Conservation (phyloP, 352 stramenopile genomes). For the Phytophthora ramorum region DNA sequence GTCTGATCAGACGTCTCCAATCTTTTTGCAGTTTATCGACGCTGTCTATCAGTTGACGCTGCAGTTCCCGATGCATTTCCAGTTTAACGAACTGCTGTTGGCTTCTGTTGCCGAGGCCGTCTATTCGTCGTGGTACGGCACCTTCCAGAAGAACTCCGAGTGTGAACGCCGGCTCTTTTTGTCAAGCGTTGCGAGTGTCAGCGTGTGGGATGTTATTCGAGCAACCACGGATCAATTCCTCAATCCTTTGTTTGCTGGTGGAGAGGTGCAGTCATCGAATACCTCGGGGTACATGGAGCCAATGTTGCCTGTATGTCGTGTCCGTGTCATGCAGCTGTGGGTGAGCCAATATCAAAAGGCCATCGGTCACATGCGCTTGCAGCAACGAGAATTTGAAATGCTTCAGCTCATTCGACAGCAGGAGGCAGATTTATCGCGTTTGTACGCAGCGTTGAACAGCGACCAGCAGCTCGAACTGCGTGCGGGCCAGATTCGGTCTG, state of each 20-base stretch:
- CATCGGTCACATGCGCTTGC: conserved; percentile 87
- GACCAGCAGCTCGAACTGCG: conserved; percentile 75
- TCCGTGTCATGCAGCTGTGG: conserved; percentile 90
- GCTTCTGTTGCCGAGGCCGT: conserved; percentile 95
- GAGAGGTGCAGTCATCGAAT: conserved; percentile 21
- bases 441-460: conserved; percentile 63
- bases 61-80: conserved; percentile 97
- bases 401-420: conserved; percentile 83
- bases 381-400: conserved; percentile 90
- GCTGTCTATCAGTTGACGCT: conserved; percentile 97
- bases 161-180: conserved; percentile 72
- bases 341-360: conserved; percentile 89
- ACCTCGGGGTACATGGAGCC: conserved; percentile 54
- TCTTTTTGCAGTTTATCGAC: conserved; percentile 99
- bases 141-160: conserved; percentile 92
- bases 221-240: conserved; percentile 83
- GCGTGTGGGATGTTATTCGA: conserved; percentile 86
- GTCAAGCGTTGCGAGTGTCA: conserved; percentile 72
- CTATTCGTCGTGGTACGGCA: conserved; percentile 97
- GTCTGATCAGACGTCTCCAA: conserved; percentile 95
- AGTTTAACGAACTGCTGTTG: conserved; percentile 97
- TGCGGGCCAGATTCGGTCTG: conserved; percentile 66
- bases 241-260: conserved; percentile 81
- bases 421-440: conserved; percentile 72
- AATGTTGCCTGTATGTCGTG: conserved; percentile 84